A percentile compares a stretch with the other conserved stretches of the same genome.
phyloP scores from a whole-genome alignment of 208 protist genomes.

The Crithidia thermophila region DNA sequence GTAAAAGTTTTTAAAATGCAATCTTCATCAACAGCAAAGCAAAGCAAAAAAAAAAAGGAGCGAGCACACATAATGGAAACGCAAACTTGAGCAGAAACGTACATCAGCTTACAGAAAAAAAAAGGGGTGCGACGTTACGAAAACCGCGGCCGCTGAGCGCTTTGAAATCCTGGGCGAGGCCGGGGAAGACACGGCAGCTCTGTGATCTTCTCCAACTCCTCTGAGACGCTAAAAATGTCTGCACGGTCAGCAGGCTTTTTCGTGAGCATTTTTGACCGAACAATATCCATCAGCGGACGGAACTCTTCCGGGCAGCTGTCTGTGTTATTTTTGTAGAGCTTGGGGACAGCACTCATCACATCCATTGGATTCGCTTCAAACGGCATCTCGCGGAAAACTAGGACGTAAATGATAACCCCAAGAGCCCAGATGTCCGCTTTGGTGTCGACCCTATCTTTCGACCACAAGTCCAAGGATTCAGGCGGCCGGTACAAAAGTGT shows the following conservation, averaged over 20 bases:
- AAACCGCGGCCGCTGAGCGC: slow-evolving; percentile 49
- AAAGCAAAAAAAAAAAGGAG: neutral
- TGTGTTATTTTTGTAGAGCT: slow-evolving; percentile 34
- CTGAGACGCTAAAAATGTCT: slow-evolving; percentile 67
- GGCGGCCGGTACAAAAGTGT: slow-evolving; percentile 94
- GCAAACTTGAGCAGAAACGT: no score
- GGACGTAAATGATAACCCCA: slow-evolving; percentile 94
- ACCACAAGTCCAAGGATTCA: slow-evolving; percentile 95
- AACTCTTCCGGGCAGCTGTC: slow-evolving; percentile 41
- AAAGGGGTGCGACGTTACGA: slow-evolving; percentile 16
- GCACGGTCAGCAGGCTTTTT: slow-evolving; percentile 55
- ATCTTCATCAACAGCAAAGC: neutral
- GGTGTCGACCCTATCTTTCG: slow-evolving; percentile 74
- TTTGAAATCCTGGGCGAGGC: slow-evolving; percentile 48
- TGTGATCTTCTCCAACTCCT: slow-evolving; percentile 45
- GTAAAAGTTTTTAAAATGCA: neutral
- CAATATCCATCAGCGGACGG: slow-evolving; percentile 49
- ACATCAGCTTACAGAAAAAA: neutral
- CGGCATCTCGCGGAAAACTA: slow-evolving; percentile 90
- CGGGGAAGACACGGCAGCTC: slow-evolving; percentile 30
- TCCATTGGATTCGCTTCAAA: slow-evolving; percentile 86
- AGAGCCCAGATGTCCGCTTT: slow-evolving; percentile 96
- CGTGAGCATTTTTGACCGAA: slow-evolving; percentile 59
- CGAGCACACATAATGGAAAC: no score
- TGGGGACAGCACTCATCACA: slow-evolving; percentile 65